Base-by-base conservation (phyloP, 169 alveolate species). In the Plasmodium ovale region DNA sequence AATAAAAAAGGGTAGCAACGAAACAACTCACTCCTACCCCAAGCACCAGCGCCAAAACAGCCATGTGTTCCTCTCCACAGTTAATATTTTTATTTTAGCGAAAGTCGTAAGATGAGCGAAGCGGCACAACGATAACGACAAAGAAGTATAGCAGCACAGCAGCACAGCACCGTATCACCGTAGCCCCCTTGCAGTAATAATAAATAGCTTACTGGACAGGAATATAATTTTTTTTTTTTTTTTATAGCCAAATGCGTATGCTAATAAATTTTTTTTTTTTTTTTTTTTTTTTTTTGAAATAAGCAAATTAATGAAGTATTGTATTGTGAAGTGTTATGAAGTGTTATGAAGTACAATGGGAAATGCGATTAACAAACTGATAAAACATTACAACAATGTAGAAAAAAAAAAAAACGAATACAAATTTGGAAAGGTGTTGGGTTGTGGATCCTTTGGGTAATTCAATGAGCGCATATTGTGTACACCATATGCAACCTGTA, bases 371-470 rank as follows among this genome's bases (percentile, higher is more conserved):
- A 73, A 73, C 27, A 73, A 73, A 29, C 51, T 73, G 35, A n/a
- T 73, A 59, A 29, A 59, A 21, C 39, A 60, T 73, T 73, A 73
- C 53, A 73, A 33, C 16, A 42, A 59, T 44, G 72, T 19, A 58
- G 88, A 60, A 29, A 73, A 58, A 47, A 73, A 73, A 64, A 73
- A 73, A 31, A 73, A 65, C 53, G 88, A 73, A 51, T 73, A 73
- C 51, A 73, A 73, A 3, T 60, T 73, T 59, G 88, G 88, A 7
- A 73, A 73, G 33, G 62, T 73, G 9, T 27, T 73, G 39, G 88
- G 88, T 3, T 73, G 88, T 47, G 88, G 88, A 19, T 73, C 88
- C 16, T 73, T 73, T 33, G 88, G 88, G 88, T 73, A 49, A 31
- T 54, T n/a, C 21, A 54, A 1, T 44, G 56, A 14, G 56, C 56